Percentiles rank a stretch among this genome's conserved stretches.
These are phyloP conservation scores for Heracleum sosnowskyi DNA, from an alignment of 129 eudicot genomes.

Conservation along the genomic window DNA sequence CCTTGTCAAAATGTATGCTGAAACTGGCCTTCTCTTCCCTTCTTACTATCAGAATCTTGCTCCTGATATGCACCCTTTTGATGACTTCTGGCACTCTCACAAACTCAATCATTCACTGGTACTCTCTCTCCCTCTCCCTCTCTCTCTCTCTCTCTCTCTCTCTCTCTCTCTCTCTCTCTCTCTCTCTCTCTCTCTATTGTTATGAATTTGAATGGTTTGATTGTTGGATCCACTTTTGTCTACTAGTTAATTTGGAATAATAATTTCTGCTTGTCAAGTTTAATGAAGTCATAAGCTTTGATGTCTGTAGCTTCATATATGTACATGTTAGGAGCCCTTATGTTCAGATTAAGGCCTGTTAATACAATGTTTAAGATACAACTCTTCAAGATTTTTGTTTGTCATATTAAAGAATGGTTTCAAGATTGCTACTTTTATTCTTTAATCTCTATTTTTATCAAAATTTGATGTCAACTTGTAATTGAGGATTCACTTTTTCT, in stretches of 20 bases:
- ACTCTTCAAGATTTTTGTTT: neutral
- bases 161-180: neutral
- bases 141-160: neutral
- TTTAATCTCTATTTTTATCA: slow-evolving; percentile 21
- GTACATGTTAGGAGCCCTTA: neutral
- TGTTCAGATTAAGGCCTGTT: neutral
- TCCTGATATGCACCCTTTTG: slow-evolving; percentile 57
- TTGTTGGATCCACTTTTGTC: neutral
- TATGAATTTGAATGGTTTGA: neutral
- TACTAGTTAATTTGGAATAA: neutral
- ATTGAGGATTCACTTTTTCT: slow-evolving; percentile 44
- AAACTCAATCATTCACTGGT: slow-evolving; percentile 58
- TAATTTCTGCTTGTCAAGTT: neutral
- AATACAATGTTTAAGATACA: neutral
- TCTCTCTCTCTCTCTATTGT: neutral
- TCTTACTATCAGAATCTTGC: slow-evolving; percentile 64
- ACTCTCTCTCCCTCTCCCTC: slow-evolving; percentile 9
- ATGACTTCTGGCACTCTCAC: slow-evolving; percentile 63
- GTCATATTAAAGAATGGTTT: slow-evolving; percentile 19
- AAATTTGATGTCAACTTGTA: slow-evolving; percentile 49
- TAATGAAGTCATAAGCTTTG: neutral
- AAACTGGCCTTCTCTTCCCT: slow-evolving; percentile 60
- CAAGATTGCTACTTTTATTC: slow-evolving; percentile 25
- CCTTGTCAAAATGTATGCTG: slow-evolving; percentile 63
- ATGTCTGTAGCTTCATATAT: neutral